Base-by-base conservation (phyloP, 768 basidiomycete species). In the Leccinum truebloodii region DNA sequence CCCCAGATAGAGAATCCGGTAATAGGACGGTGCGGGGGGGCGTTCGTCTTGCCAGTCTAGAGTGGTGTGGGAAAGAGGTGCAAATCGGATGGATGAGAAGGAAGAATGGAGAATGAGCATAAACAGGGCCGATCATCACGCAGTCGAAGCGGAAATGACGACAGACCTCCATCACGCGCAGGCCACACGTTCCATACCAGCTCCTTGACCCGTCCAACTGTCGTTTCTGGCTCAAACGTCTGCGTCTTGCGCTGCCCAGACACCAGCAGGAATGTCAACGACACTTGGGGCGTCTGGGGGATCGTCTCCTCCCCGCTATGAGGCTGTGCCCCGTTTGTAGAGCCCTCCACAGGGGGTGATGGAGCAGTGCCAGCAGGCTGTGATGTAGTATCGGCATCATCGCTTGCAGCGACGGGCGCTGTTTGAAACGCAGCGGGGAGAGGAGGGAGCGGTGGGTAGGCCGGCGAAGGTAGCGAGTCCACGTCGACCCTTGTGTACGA, bases 131-230 rank as follows among this genome's bases (percentile, higher is more conserved):
- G 65, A 68, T 65, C 62, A 67, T 10, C 58, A 56, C 53, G 60
- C 46, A 54, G 50, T 51, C 14, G 32, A 8, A 51, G 54, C 57
- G 55, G 60, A 65, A 55, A 65, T 59, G 50, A 61, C 13, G 52
- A 59, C 63, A 68, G 63, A 87, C 90, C 89, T 66, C 78, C 64
- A 58, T 66, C 69, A 52, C 69, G 67, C 54, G 56, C 75, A 30
- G 89, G 89, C 90, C 91, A 93, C 35, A 85, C 82, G 75, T 87
- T 90, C 90, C 91, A 92, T 39, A 87, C 83, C 52, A 93, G 81
- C 75, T 93, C 91, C 74, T 92, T 92, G 30, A 91, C 87, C 65
- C 91, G 79, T 18, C 88, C 89, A 34, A 92, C 77, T 0, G 89
- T 88, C 22, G 83, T 88, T 64, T 85, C 84, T 13, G 89, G 89